Percentiles rank a stretch among this genome's conserved stretches.
phyloP scores from a whole-genome alignment of 257 asterid genomes.

The Solanum habrochaites region DNA sequence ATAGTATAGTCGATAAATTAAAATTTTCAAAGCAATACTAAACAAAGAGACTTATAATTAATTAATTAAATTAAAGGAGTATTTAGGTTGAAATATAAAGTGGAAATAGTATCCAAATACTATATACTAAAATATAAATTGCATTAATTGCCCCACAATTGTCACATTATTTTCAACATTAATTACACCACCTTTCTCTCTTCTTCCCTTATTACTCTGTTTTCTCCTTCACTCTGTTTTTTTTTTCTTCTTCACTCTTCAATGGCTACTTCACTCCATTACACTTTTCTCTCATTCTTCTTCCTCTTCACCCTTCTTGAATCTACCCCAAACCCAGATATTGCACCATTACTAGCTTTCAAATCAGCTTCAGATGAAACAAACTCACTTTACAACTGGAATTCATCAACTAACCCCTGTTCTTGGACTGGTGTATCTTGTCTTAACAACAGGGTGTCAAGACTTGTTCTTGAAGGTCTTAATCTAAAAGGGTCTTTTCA shows the following conservation, averaged over 20 bases:
- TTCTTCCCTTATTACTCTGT: background rate
- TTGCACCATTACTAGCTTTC: slow-evolving; percentile 37
- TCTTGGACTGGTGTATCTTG: slow-evolving; percentile 69
- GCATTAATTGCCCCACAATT: background rate
- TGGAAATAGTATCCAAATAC: background rate
- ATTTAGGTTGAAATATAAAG: background rate
- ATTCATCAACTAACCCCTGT: slow-evolving; percentile 49
- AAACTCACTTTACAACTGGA: slow-evolving; percentile 46
- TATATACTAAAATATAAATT: background rate
- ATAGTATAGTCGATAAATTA: no score
- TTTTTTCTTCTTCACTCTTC: background rate
- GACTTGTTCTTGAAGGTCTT: slow-evolving; percentile 53
- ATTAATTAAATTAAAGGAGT: background rate
- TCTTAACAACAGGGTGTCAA: slow-evolving; percentile 44
- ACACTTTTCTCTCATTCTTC: background rate
- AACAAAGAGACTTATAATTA: no score
- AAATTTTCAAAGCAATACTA: no score
- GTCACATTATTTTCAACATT: background rate
- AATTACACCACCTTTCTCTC: background rate
- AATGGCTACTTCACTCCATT: background rate
- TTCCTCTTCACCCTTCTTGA: background rate
- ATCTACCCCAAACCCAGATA: slow-evolving; percentile 42
- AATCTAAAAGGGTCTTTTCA: slow-evolving; percentile 32
- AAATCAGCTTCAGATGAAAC: slow-evolving; percentile 46
- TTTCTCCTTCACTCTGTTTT: background rate